Evolutionary conservation across 345 rosid species (phyloP).

Genomic region (Dipteronia dyeriana): DNA sequence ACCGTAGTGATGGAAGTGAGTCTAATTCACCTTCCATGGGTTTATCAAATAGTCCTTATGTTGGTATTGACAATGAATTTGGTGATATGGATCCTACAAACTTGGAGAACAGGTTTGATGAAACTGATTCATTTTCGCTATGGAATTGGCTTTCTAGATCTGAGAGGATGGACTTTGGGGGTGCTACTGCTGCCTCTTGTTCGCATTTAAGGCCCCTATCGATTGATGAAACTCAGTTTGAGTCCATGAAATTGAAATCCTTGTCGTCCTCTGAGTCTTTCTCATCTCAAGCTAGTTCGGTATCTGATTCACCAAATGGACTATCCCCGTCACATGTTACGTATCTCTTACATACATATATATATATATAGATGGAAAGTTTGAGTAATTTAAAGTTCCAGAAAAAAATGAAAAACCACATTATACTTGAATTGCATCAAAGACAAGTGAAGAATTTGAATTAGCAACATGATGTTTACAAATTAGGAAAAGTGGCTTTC

Average conservation of each 20-base stretch:
- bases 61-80: slow-evolving; percentile 28
- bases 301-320: slow-evolving; percentile 39
- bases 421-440: too few relatives aligned
- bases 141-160: slow-evolving; percentile 42
- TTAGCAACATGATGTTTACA: too few relatives aligned
- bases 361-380: too few relatives aligned
- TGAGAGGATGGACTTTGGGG: slow-evolving; percentile 41
- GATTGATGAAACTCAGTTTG: slow-evolving; percentile 57
- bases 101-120: slow-evolving; percentile 40
- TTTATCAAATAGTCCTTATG: slow-evolving; percentile 27
- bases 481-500: too few relatives aligned
- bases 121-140: slow-evolving; percentile 38
- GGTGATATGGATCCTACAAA: slow-evolving; percentile 35
- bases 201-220: slow-evolving; percentile 59
- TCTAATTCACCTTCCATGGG: slow-evolving; percentile 31
- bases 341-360: background rate
- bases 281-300: slow-evolving; percentile 44
- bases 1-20: slow-evolving; percentile 34
- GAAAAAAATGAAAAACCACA: too few relatives aligned
- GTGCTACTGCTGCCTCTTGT: slow-evolving; percentile 14
- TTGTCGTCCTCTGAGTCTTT: slow-evolving; percentile 43
- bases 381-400: too few relatives aligned
- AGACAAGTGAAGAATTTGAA: too few relatives aligned
- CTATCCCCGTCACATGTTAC: slow-evolving; percentile 48
- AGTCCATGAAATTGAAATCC: slow-evolving; percentile 43